A percentile compares a stretch with the other conserved stretches of the same genome.
Evolutionary conservation across 1,139 yeast genomes (phyloP).

Genomic region (Suhomyces kunorum): DNA sequence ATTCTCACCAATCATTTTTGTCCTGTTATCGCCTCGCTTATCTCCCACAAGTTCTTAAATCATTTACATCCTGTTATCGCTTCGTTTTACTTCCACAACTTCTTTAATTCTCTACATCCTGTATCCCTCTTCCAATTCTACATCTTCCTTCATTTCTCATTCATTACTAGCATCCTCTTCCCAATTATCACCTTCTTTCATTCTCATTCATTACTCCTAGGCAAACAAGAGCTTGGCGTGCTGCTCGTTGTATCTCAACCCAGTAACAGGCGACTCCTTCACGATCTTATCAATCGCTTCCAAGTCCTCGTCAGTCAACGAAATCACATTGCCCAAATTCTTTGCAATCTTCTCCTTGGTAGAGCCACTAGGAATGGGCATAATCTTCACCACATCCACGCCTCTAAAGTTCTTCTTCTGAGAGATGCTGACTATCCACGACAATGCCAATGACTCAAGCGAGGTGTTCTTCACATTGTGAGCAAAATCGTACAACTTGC

Average conservation of each 20-base stretch:
- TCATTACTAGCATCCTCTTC: too few relatives aligned
- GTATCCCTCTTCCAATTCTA: too few relatives aligned
- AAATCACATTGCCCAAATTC: constrained; percentile 49
- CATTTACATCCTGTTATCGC: too few relatives aligned
- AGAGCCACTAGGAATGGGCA: constrained; percentile 82
- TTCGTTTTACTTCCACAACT: too few relatives aligned
- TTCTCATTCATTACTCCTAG: not conserved
- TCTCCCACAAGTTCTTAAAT: too few relatives aligned
- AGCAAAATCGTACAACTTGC: constrained; percentile 47
- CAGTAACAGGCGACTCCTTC: constrained; percentile 40
- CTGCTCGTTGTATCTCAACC: constrained; percentile 48
- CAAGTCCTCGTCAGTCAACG: constrained; percentile 55
- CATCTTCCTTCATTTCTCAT: too few relatives aligned
- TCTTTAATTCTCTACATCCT: too few relatives aligned
- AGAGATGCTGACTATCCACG: constrained; percentile 59
- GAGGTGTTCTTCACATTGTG: constrained; percentile 49
- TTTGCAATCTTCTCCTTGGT: constrained; percentile 57
- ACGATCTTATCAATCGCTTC: constrained; percentile 48
- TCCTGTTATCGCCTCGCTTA: too few relatives aligned
- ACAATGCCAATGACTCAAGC: constrained; percentile 68
- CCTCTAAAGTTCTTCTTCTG: constrained; percentile 31
- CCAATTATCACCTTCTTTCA: too few relatives aligned
- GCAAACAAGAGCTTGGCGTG: constrained; percentile 11
- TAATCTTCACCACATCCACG: constrained; percentile 46
- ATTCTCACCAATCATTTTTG: too few relatives aligned